Percentiles rank a stretch among this genome's conserved stretches.
phyloP scores from a whole-genome alignment of 768 basidiomycete species.

The Cystobasidium tubakii region DNA sequence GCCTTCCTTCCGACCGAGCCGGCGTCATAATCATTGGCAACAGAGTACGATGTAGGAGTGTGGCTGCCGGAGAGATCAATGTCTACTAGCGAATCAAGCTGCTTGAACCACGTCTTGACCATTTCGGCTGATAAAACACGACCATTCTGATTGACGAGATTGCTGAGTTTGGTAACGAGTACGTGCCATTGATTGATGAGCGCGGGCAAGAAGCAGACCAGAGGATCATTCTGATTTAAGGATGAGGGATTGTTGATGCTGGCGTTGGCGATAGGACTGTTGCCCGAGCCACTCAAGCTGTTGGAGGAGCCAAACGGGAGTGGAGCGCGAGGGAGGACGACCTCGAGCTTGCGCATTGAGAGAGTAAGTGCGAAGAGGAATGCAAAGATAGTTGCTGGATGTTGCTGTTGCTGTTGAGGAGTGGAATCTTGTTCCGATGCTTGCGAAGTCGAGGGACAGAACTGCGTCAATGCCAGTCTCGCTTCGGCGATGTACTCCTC shows the following conservation, averaged over 20 bases:
- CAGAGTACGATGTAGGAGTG: not conserved
- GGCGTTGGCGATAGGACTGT: not conserved
- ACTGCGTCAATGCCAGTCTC: conserved; percentile 29
- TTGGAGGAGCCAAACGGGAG: not conserved
- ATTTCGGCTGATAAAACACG: conserved; percentile 37
- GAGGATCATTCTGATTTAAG: conserved; percentile 32
- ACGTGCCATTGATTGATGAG: conserved; percentile 42
- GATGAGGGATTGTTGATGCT: conserved; percentile 27
- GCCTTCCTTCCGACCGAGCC: conserved; percentile 33
- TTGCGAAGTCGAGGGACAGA: conserved; percentile 35
- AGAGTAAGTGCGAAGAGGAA: conserved; percentile 43
- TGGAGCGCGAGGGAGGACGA: conserved; percentile 38
- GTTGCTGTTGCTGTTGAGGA: conserved; percentile 3
- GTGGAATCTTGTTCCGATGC: not conserved
- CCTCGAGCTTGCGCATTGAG: conserved; percentile 40
- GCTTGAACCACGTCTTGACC: conserved; percentile 39
- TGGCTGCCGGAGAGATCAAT: not conserved
- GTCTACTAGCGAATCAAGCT: conserved; percentile 38
- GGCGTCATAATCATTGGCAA: not conserved
- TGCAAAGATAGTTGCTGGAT: conserved; percentile 43
- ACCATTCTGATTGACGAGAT: conserved; percentile 41
- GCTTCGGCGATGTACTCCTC: conserved; percentile 41
- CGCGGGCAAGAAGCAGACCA: conserved; percentile 40
- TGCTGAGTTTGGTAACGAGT: conserved; percentile 40
- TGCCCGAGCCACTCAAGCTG: not conserved